A percentile compares a stretch with the other conserved stretches of the same genome.
Conservation (phyloP, 192 early-diverging fungal species). For the Coemansia pectinata region DNA sequence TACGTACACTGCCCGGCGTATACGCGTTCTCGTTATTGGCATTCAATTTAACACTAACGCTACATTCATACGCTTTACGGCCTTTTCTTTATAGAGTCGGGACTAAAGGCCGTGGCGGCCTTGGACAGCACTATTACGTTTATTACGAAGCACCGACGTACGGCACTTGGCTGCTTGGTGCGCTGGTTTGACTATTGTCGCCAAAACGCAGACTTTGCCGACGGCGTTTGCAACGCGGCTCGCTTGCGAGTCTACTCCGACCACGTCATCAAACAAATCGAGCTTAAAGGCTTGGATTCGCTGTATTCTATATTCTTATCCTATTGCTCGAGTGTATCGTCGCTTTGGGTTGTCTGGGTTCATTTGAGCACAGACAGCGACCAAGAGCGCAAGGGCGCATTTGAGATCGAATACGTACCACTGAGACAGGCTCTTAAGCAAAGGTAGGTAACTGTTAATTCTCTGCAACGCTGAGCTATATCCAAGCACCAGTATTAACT, state of each 20-base stretch:
- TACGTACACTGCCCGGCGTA: not conserved
- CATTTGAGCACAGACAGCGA: not conserved
- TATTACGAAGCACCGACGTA: not conserved
- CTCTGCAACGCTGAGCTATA: not conserved
- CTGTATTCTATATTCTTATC: not conserved
- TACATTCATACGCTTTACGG: not conserved
- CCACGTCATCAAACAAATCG: not conserved
- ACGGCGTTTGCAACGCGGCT: not conserved
- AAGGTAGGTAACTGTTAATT: not conserved
- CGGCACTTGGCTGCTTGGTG: not conserved
- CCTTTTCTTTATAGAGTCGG: not conserved
- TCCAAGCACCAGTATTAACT: not conserved
- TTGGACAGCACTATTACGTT: not conserved
- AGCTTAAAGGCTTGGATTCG: not conserved
- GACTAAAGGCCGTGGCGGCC: not conserved
- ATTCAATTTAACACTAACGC: not conserved
- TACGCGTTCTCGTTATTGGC: not conserved
- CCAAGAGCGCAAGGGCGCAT: not conserved
- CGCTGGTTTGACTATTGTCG: slow-evolving; percentile 1
- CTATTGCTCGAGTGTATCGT: not conserved
- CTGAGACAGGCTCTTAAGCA: not conserved
- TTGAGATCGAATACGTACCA: not conserved
- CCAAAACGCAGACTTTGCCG: not conserved
- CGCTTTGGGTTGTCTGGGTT: slow-evolving; percentile 29
- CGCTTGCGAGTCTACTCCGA: not conserved